Evolutionary conservation across 2,329 filamentous ascomycete species (phyloP), one percentile per base, ranked within the genome.

Genomic region (Talaromyces sp.): DNA sequence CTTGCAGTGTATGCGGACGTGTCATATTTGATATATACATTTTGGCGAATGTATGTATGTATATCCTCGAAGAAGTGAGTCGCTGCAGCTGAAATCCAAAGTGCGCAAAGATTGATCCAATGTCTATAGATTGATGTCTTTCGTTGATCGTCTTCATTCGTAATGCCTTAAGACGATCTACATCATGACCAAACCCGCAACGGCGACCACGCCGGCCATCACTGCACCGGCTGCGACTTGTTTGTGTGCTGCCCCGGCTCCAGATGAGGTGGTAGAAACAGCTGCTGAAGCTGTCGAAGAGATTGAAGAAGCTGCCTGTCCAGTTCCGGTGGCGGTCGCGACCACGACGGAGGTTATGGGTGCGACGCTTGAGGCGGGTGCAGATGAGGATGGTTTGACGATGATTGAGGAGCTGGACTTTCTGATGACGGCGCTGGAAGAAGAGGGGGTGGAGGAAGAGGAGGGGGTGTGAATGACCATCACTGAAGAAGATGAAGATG

Each of bases 181-280:
- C 46, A 76, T 66, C 65, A 77, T 60, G n/a, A 72, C 61, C 31
- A 75, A 56, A 23, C 73, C 73, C n/a, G 70, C 72, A 46, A 72
- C 66, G 50, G 70, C 73, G 40, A 72, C 56, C 2, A 66, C 72
- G 66, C 72, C 74, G 7, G 69, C 73, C 35, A 68, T 69, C 63
- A 75, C 58, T 28, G 66, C 68, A 28, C 70, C 69, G 12, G 72
- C 66, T 40, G 18, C 65, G 64, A 59, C 67, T 70, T 60, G 67
- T 69, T 57, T 64, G n/a, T 54, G 11, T 8, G 35, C 35, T 57
- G 54, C 54, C 21, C 16, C 16, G 9, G 56, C 67, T 3, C 66
- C 57, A 2, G 68, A 64, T 8, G 65, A 54, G 11, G 66, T 40
- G 8, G 63, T 50, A n/a, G 70, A 59, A 16, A 67, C 54, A 18